Evolutionary conservation across 768 basidiomycete species (phyloP), one percentile per base, ranked within the genome.

Genomic region (Phallus indusiatus): DNA sequence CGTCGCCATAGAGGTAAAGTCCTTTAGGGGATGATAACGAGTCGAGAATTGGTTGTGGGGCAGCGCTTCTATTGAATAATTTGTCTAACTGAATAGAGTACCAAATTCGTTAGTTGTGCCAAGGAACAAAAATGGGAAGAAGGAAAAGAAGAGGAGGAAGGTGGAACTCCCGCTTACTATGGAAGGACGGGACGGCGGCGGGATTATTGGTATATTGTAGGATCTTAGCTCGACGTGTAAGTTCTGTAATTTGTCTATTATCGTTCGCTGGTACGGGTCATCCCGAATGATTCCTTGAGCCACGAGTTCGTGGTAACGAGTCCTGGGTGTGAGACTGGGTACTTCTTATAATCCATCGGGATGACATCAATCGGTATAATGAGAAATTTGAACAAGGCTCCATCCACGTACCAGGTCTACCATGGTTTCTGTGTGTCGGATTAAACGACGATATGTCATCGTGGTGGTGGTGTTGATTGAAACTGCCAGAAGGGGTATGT

Each of bases 1-100:
- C 96, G 64, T 93, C 90, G 34, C 95, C 96, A 69, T 90, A 93
- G 18, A 99, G 85, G 73, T 99, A 98, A 33, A 98, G 78, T 10
- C 95, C 92, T 66, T 88, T 88, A 3, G 92, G 93, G 0, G 28
- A 76, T 74, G 0, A 81, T 81, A 8, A 37, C 8, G 36, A 51
- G 1, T 64, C 61, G 1, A 64, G 61, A 8, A 65, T 63, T 10
- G 62, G 59, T 9, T 62, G 51, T 53, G 62, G 61, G 11, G 65
- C 60, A 24, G 57, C 61, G 49, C 51, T 59, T 37, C 69, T 64
- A 36, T 66, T 62, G 60, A 77, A 72, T 14, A 74, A 61, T 47
- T 71, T 65, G 28, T 65, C 62, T 42, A 69, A 54, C 62, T 67
- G 24, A 24, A 50, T n/a, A 46, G 47, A 59, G 54, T 33, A 60